These are phyloP conservation scores for Hypoxylon lienhwacheense DNA, from an alignment of 495 filamentous ascomycete species.

Conservation along the genomic window DNA sequence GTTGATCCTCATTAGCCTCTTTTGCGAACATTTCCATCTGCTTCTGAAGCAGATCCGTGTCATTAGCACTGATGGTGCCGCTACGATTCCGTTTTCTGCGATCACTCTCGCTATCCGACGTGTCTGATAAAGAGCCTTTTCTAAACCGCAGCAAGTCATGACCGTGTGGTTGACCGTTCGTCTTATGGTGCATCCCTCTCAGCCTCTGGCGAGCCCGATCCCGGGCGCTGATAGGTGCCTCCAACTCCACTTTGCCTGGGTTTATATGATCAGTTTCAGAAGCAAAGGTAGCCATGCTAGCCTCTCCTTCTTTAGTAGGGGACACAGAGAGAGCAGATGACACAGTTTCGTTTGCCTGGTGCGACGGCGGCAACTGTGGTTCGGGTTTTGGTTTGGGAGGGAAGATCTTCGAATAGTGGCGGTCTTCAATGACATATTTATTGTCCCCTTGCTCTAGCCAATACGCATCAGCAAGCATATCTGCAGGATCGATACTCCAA, in stretches of 20 bases:
- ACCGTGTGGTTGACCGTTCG: conserved; percentile 43
- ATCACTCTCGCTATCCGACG: conserved; percentile 52
- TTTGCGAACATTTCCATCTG: conserved; percentile 65
- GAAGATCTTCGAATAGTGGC: conserved; percentile 70
- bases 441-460: conserved; percentile 82
- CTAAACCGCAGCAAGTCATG: conserved; percentile 45
- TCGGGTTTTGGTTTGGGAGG: conserved; percentile 42
- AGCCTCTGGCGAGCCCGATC: conserved; percentile 55
- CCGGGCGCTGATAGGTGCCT: conserved; percentile 37
- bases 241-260: conserved; percentile 37
- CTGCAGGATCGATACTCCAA: conserved; percentile 75
- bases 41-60: conserved; percentile 62
- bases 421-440: conserved; percentile 73
- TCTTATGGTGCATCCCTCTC: conserved; percentile 51
- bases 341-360: conserved; percentile 18
- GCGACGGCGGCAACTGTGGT: conserved; percentile 11
- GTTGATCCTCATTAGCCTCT: conserved; percentile 48
- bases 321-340: conserved; percentile 5
- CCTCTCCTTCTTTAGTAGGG: conserved; percentile 13
- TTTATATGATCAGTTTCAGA: conserved; percentile 31
- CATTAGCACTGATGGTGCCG: conserved; percentile 43
- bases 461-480: conserved; percentile 79
- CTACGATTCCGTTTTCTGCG: conserved; percentile 41
- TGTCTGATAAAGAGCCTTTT: conserved; percentile 48
- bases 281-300: conserved; percentile 21